Conservation (phyloP, 225 moss, liverwort and hornwort genomes). For the Bryoerythrophyllum caledonicum region DNA sequence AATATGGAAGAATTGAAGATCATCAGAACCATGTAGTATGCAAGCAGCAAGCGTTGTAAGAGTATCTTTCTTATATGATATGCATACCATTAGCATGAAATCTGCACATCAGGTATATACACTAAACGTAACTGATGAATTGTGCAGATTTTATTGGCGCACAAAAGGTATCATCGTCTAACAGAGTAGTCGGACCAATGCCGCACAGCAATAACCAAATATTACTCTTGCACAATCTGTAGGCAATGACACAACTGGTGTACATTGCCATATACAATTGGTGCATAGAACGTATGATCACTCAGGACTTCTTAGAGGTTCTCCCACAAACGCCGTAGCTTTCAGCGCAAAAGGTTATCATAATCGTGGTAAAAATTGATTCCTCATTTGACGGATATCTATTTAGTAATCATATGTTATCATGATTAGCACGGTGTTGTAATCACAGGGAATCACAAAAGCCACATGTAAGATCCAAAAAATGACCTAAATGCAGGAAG, state of each 20-base stretch:
- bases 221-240: constrained; percentile 7
- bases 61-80: no score
- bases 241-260: constrained; percentile 17
- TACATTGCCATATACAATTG: constrained; percentile 6
- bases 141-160: constrained; percentile 28
- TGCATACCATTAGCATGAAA: no score
- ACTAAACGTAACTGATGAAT: no score
- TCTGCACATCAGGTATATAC: no score
- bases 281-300: constrained; percentile 9
- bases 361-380: not conserved
- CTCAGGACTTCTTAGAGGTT: constrained; percentile 54
- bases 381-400: constrained; percentile 54
- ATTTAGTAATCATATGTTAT: constrained; percentile 29
- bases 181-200: constrained; percentile 8
- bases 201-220: constrained; percentile 28
- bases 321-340: constrained; percentile 23
- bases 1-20: no score
- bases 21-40: no score
- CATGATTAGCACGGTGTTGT: constrained; percentile 46
- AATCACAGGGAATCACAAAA: constrained; percentile 9
- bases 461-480: not conserved
- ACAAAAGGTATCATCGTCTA: constrained; percentile 16
- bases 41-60: no score
- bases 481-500: constrained; percentile 11
- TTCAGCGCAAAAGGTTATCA: constrained; percentile 21